Evolutionary conservation across 1,284 basidiomycete species (phyloP).

Genomic region (Athelia psychrophila): DNA sequence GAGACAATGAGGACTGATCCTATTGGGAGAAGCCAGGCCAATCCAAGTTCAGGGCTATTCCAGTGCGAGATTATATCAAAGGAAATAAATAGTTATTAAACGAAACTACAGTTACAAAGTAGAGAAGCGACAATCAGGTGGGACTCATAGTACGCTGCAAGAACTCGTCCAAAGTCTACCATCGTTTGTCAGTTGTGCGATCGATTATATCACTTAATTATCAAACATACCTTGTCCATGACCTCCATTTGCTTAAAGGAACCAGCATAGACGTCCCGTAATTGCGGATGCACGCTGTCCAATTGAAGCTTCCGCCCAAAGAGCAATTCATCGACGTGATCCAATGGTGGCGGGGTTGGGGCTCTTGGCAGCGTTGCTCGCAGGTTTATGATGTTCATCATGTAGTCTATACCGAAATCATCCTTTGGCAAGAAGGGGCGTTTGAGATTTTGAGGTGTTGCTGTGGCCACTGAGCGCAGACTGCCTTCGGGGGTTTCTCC

Average conservation of each 20-base stretch:
- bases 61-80: no score
- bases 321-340: slow-evolving; percentile 68
- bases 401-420: slow-evolving; percentile 80
- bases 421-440: slow-evolving; percentile 62
- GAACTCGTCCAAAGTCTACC: slow-evolving; percentile 2
- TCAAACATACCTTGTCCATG: slow-evolving; percentile 67
- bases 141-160: background rate
- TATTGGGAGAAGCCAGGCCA: no score
- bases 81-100: no score
- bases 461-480: slow-evolving; percentile 12
- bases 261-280: slow-evolving; percentile 68
- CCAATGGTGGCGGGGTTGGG: slow-evolving; percentile 38
- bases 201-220: no score
- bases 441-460: slow-evolving; percentile 27
- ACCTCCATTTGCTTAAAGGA: slow-evolving; percentile 77
- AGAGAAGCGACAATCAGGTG: background rate
- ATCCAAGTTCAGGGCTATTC: no score
- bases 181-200: background rate
- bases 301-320: slow-evolving; percentile 68
- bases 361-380: slow-evolving; percentile 42
- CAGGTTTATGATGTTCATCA: slow-evolving; percentile 82
- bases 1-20: no score
- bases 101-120: no score
- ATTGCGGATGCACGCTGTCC: slow-evolving; percentile 65
- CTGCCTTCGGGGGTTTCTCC: slow-evolving; percentile 10